Conservation (phyloP, 768 basidiomycete genomes). For the Leccinum truebloodii region DNA sequence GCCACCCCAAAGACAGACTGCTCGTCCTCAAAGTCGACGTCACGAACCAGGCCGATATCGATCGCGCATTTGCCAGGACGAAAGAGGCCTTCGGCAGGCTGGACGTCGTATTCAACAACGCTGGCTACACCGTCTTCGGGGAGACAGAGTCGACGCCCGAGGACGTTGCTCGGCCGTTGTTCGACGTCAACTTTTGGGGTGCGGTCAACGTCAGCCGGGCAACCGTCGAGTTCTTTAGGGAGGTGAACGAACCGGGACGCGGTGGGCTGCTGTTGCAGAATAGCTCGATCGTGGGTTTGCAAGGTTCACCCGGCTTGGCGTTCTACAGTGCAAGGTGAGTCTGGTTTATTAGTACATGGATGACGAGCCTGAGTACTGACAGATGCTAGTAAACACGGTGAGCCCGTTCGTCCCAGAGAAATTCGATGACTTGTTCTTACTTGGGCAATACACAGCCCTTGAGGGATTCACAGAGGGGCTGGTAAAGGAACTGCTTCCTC, state of each 20-base stretch:
- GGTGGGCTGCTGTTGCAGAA: constrained; percentile 21
- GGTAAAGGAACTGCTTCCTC: background rate
- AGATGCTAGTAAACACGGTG: background rate
- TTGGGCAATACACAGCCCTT: background rate
- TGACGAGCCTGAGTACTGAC: background rate
- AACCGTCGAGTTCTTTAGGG: constrained; percentile 34
- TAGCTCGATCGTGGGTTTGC: background rate
- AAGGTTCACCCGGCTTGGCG: background rate
- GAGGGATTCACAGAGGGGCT: background rate
- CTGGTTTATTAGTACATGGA: too few species aligned
- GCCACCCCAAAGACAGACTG: constrained; percentile 9
- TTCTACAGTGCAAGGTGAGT: background rate
- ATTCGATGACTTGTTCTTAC: background rate
- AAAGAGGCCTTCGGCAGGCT: constrained; percentile 13
- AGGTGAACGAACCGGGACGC: constrained; percentile 33
- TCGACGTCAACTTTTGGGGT: too few species aligned
- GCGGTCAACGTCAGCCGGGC: constrained; percentile 29
- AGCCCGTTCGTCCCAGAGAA: background rate
- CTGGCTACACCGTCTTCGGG: constrained; percentile 15
- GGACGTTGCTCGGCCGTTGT: constrained; percentile 21
- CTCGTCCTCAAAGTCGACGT: constrained; percentile 20
- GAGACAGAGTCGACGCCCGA: constrained; percentile 27
- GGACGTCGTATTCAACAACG: constrained; percentile 26
- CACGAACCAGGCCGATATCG: constrained; percentile 11
- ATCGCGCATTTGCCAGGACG: constrained; percentile 11